These are phyloP conservation scores for Niebla homalea DNA, from an alignment of 495 filamentous ascomycete genomes.

Conservation along the genomic window DNA sequence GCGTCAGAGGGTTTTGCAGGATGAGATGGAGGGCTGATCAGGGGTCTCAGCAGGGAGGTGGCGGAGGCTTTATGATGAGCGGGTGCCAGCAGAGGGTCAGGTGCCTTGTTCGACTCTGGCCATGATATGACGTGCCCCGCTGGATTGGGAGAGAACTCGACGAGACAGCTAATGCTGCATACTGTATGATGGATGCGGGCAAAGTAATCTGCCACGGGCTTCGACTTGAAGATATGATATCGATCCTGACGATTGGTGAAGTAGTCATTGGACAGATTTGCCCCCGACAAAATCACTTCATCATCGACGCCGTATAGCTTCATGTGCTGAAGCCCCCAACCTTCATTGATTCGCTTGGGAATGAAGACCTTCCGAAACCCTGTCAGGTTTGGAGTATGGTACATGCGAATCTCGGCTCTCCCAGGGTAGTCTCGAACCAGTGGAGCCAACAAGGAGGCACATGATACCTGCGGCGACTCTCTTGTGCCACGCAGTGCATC, in stretches of 20 bases:
- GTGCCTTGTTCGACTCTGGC: conserved; percentile 61
- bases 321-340: conserved; percentile 98
- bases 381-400: conserved; percentile 91
- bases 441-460: conserved; percentile 75
- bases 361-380: conserved; percentile 71
- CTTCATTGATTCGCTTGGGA: conserved; percentile 87
- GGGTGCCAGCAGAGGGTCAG: conserved; percentile 57
- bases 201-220: conserved; percentile 72
- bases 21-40: conserved; percentile 42
- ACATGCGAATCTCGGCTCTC: conserved; percentile 91
- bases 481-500: conserved; percentile 85
- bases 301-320: conserved; percentile 96
- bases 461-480: conserved; percentile 76
- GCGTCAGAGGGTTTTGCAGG: conserved; percentile 15
- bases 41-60: conserved; percentile 45
- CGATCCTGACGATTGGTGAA: conserved; percentile 92
- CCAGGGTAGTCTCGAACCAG: conserved; percentile 65
- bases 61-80: conserved; percentile 54
- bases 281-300: conserved; percentile 88
- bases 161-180: conserved; percentile 66
- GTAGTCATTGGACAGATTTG: conserved; percentile 88
- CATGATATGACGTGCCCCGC: conserved; percentile 63
- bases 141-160: conserved; percentile 43
- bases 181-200: conserved; percentile 60
- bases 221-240: conserved; percentile 81